Conservation (phyloP, 2,329 filamentous ascomycete species). For the Hymenoscyphus occultus region DNA sequence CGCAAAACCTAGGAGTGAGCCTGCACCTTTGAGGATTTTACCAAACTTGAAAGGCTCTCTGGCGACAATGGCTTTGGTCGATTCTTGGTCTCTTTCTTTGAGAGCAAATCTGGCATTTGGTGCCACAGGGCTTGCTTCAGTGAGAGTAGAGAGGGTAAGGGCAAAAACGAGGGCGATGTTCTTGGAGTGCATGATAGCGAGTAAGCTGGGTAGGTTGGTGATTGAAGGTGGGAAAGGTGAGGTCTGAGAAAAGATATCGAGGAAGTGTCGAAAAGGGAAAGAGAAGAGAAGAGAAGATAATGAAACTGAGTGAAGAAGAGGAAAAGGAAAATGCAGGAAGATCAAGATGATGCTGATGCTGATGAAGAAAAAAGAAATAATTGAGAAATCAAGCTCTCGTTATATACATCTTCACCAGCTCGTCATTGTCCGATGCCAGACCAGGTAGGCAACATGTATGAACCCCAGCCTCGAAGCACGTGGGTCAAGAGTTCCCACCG, state of each 20-base stretch:
- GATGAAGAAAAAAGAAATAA: neutral
- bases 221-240: neutral
- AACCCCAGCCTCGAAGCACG: neutral
- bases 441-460: neutral
- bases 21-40: neutral
- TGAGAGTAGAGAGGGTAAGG: neutral
- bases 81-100: neutral
- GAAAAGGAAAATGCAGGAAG: neutral
- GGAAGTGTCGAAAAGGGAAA: neutral
- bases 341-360: neutral
- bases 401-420: neutral
- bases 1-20: neutral
- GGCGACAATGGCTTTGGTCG: neutral
- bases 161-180: conserved; percentile 1
- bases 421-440: neutral
- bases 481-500: neutral
- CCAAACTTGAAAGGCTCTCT: neutral
- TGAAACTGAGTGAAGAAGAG: neutral
- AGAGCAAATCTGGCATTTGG: neutral
- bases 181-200: neutral
- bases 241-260: neutral
- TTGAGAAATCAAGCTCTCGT: neutral
- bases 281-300: neutral
- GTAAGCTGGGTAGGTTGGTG: neutral
- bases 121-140: neutral